Evolutionary conservation across 1,139 yeast species (phyloP).

Genomic region (Pichia sp.): DNA sequence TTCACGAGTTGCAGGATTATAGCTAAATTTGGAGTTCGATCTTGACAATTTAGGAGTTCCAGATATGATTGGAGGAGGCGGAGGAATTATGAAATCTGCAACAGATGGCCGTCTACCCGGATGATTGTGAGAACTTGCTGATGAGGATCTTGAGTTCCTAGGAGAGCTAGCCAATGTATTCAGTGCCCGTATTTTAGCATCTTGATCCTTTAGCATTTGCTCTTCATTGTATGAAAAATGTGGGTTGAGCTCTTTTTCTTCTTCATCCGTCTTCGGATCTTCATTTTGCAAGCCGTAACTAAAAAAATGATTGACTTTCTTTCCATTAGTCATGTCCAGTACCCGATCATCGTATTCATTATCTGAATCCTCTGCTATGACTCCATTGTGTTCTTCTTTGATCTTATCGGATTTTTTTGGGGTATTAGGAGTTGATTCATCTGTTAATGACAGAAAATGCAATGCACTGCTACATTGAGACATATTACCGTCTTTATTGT

Average conservation of each 20-base stretch:
- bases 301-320: constrained; percentile 7
- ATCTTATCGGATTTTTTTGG: neutral
- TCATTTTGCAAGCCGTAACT: constrained; percentile 2
- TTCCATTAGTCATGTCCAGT: neutral
- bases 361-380: constrained; percentile 1
- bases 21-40: constrained; percentile 23
- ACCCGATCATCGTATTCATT: constrained; percentile 2
- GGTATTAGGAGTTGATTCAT: neutral
- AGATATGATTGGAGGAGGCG: constrained; percentile 31
- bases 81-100: constrained; percentile 34
- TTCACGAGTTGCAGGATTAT: constrained; percentile 31
- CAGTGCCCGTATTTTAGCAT: constrained; percentile 64
- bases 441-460: constrained; percentile 3
- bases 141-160: constrained; percentile 25
- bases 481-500: neutral
- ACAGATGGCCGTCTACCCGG: constrained; percentile 32
- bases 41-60: constrained; percentile 8
- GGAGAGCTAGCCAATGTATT: constrained; percentile 42
- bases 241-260: constrained; percentile 27
- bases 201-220: constrained; percentile 59
- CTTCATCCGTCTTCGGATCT: constrained; percentile 4
- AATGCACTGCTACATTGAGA: constrained; percentile 2
- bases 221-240: constrained; percentile 69
- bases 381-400: neutral
- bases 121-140: constrained; percentile 18